Evolutionary conservation across 345 rosid genomes (phyloP).

Genomic region (Sisymbrium irio): DNA sequence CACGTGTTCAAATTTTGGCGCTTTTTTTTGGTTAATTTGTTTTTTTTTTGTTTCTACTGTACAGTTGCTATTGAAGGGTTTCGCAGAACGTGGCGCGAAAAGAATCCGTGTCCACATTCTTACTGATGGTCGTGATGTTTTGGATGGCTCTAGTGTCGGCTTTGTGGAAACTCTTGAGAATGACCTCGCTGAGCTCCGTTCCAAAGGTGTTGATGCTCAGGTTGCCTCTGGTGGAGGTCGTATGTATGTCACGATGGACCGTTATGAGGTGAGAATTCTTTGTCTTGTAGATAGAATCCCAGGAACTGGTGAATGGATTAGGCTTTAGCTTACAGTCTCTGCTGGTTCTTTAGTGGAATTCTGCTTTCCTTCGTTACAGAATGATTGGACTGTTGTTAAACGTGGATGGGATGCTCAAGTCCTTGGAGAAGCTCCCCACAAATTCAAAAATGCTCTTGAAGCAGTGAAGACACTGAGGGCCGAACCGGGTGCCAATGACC

Average conservation of each 20-base stretch:
- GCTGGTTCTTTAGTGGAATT: not conserved
- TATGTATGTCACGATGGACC: constrained; percentile 97
- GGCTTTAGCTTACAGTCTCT: not conserved
- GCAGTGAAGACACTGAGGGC: constrained; percentile 82
- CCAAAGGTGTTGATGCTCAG: constrained; percentile 81
- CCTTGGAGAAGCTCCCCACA: constrained; percentile 95
- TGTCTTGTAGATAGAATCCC: not conserved
- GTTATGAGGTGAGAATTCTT: constrained; percentile 65
- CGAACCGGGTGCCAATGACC: constrained; percentile 68
- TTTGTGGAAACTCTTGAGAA: constrained; percentile 82
- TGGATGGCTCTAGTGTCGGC: constrained; percentile 90
- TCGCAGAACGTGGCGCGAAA: constrained; percentile 76
- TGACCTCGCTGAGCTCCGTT: constrained; percentile 56
- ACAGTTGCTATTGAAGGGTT: constrained; percentile 83
- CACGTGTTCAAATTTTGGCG: not conserved
- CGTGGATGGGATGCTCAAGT: constrained; percentile 99
- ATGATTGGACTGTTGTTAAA: constrained; percentile 92
- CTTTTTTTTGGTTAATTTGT: not conserved
- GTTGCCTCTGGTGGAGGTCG: constrained; percentile 99
- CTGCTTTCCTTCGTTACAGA: constrained; percentile 40
- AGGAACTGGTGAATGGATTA: not conserved
- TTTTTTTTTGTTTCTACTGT: not conserved
- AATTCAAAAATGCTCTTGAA: constrained; percentile 75
- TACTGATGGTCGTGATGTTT: constrained; percentile 98
- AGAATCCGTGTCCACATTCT: constrained; percentile 92